These are phyloP conservation scores for Sphaerulina vaccinii DNA, from an alignment of 2,329 filamentous ascomycete genomes.

Conservation along the genomic window DNA sequence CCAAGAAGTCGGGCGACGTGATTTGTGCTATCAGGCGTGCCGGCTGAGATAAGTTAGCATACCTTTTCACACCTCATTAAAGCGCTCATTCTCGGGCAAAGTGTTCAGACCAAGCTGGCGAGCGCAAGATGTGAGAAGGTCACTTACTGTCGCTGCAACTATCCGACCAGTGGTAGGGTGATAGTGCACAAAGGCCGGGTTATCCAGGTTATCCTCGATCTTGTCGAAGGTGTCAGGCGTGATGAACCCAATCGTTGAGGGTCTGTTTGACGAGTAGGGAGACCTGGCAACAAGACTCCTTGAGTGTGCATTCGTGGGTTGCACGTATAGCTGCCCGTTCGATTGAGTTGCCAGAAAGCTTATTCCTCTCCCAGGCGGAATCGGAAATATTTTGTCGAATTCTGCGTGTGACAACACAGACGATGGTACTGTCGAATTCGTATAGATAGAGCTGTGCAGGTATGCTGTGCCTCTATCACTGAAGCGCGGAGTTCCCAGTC, in stretches of 20 bases:
- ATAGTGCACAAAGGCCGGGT: slow-evolving; percentile 79
- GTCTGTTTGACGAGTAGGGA: slow-evolving; percentile 12
- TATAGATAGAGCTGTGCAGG: slow-evolving; percentile 77
- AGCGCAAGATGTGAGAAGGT: not conserved
- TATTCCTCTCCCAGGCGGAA: slow-evolving; percentile 36
- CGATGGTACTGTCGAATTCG: slow-evolving; percentile 61
- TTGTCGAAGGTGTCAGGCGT: slow-evolving; percentile 75
- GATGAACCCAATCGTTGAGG: slow-evolving; percentile 21
- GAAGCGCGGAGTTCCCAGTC: slow-evolving; percentile 78
- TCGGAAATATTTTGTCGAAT: slow-evolving; percentile 44
- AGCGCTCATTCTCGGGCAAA: too few species aligned
- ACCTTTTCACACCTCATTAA: not conserved
- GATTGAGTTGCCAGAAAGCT: slow-evolving; percentile 21
- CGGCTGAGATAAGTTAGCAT: slow-evolving; percentile 44
- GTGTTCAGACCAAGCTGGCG: too few species aligned
- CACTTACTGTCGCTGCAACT: slow-evolving; percentile 69
- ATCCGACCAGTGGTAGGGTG: slow-evolving; percentile 69
- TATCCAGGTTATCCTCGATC: slow-evolving; percentile 78
- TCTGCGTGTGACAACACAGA: slow-evolving; percentile 55
- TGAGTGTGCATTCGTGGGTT: slow-evolving; percentile 21
- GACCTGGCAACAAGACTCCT: slow-evolving; percentile 11
- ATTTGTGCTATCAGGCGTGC: slow-evolving; percentile 92
- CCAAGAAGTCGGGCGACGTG: slow-evolving; percentile 90
- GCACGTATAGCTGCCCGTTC: slow-evolving; percentile 21
- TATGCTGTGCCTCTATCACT: slow-evolving; percentile 72